These are phyloP conservation scores for Lindgomyces ingoldianus DNA, from an alignment of 495 filamentous ascomycete genomes.

Conservation along the genomic window DNA sequence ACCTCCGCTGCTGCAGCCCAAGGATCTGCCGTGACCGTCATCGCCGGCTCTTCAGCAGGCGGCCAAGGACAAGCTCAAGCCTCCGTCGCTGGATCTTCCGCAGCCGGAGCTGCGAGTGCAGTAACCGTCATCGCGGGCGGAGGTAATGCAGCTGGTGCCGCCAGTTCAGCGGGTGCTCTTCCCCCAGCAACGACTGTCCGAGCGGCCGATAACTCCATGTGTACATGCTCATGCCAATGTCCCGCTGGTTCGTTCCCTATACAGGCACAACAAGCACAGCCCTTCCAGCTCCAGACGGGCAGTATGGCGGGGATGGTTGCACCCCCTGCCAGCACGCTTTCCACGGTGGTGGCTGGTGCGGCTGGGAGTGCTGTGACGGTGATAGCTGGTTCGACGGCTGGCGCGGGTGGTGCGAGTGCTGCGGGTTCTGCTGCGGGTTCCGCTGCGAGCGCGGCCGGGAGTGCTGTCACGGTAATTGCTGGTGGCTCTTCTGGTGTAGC, in stretches of 20 bases:
- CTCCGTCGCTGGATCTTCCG: background rate
- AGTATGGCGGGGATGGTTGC: slow-evolving; percentile 9
- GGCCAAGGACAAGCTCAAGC: background rate
- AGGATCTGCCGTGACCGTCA: slow-evolving; percentile 6
- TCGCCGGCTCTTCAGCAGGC: background rate
- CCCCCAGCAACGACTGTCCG: background rate
- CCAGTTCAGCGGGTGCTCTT: too few relatives aligned
- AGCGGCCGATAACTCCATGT: slow-evolving; percentile 2
- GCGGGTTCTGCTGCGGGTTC: too few relatives aligned
- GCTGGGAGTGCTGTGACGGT: background rate
- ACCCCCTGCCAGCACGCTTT: slow-evolving; percentile 14
- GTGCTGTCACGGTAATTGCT: background rate
- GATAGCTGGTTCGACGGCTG: too few relatives aligned
- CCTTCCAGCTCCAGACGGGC: slow-evolving; percentile 30
- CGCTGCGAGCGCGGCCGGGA: slow-evolving; percentile 1
- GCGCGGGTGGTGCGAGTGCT: too few relatives aligned
- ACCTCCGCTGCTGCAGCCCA: background rate
- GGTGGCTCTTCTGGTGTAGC: too few relatives aligned
- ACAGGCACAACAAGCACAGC: slow-evolving; percentile 11
- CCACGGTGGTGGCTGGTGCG: slow-evolving; percentile 6
- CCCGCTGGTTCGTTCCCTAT: slow-evolving; percentile 22
- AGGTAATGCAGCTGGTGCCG: background rate
- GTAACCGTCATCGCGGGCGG: slow-evolving; percentile 24
- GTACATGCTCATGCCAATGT: slow-evolving; percentile 29
- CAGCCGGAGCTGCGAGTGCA: slow-evolving; percentile 4